Base-by-base conservation (phyloP, 164 flowering plant genomes). In the Dillenia suffruticosa region DNA sequence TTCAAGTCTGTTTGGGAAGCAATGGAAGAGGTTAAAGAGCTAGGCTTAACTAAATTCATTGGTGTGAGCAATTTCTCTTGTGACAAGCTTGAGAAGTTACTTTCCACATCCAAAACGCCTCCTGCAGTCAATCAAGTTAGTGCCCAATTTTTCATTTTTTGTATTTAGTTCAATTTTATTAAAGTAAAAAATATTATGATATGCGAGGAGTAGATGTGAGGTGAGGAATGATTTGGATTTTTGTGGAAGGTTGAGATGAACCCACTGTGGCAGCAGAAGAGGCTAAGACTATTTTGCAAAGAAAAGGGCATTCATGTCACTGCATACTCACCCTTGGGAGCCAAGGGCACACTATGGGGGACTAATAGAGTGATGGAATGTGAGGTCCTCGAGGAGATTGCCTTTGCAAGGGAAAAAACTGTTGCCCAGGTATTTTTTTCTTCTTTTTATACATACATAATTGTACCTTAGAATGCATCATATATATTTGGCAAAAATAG, bases 61-160 rank as follows among this genome's bases (percentile, higher is more conserved):
- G 75, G 78, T 10, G 67, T 71, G 4, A 71, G 75, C 64, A 75
- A 75, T 47, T 75, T 61, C 54, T 22, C 64, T 19, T 10, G 55
- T 47, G 19, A 62, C 12, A 68, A 68, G 61, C 56, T 75, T 16
- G n/a, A 44, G 1, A n/a, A 14, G 1, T 15, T 68, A 12, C 67
- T 70, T 0, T 14, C 55, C 10, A 24, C 16, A 56, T 64, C 65
- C 12, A 64, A 53, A 3, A 71, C 71, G 44, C 75, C 64, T 52
- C 75, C 78, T 9, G 72, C 75, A 13, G 75, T 75, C 6, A 68
- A 75, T 43, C 72, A 70, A 61, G 78, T 71, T 32, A 32, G 40
- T 32, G 40, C 40, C 40, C 40, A 32, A 32, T 32, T 32, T 32
- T 32, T 32, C 40, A 32, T 32, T 32, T 32, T 32, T 32, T 32